Conservation (phyloP, 345 rosid species). For the Melaleuca quinquenervia region DNA sequence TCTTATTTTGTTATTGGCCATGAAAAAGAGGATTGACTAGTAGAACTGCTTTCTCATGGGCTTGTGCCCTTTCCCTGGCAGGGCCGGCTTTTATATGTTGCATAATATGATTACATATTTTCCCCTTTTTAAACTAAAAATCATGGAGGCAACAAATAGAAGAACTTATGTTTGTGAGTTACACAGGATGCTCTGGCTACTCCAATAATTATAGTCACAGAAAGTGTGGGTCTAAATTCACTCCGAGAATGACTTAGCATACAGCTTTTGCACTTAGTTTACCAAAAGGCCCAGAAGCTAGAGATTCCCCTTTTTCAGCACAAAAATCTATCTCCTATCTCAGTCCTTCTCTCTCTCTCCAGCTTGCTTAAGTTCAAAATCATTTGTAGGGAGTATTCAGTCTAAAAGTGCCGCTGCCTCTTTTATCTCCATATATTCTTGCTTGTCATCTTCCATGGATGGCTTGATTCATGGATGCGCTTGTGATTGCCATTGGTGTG, state of each 20-base stretch:
- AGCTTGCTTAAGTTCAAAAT: background rate
- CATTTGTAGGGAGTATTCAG: background rate
- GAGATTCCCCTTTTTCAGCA: background rate
- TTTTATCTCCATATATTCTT: background rate
- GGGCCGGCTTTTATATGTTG: background rate
- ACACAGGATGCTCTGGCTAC: background rate
- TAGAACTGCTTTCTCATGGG: background rate
- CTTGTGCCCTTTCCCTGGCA: background rate
- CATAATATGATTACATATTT: background rate
- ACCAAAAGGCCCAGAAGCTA: background rate
- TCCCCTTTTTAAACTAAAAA: background rate
- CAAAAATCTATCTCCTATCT: background rate
- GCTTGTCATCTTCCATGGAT: background rate
- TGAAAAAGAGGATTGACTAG: background rate
- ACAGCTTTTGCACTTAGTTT: background rate
- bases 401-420: background rate
- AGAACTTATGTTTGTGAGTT: background rate
- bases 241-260: background rate
- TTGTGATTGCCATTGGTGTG: background rate
- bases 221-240: background rate
- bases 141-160: background rate
- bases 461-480: background rate
- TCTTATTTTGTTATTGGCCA: background rate
- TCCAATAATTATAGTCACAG: background rate
- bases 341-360: background rate